Base-by-base conservation (phyloP, 768 basidiomycete genomes). In the Cyathus striatus region DNA sequence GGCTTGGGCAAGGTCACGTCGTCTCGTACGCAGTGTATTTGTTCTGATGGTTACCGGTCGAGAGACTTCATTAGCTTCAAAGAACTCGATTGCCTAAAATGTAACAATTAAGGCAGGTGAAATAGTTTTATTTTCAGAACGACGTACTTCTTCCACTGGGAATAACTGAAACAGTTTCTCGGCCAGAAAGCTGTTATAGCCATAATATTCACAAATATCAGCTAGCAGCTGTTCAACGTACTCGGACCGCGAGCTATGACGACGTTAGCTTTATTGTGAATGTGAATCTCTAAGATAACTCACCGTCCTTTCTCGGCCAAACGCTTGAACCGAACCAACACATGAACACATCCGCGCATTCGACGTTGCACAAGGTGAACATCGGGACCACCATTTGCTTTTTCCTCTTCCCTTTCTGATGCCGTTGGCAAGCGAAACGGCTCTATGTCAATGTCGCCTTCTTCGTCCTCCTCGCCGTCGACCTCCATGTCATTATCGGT, bases 41-140 rank as follows among this genome's bases (percentile, higher is more conserved):
- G 94, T 93, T 46, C 96, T 88, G 56, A 99, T 97, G 7, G 96
- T 98, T 21, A 99, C 94, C 5, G 96, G 96, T 50, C 96, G 81
- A 13, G 93, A 79, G 4, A 92, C 79, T 59, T 99, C 96, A 60
- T 97, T 97, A 9, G 96, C 86, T 63, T 97, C 96, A 57, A 98
- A 98, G 65, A 98, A 99, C 56, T 95, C 94, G 44, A 98, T 86
- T 1, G 95, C 94, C 92, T 96, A 44, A 39, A 41, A 43, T 38
- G 41, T 49, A 41, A 42, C 41, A 38, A 40, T 42, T 14, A n/a
- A 17, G 7, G n/a, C n/a, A n/a, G n/a, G n/a, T n/a, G n/a, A n/a
- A n/a, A 41, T 49, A 26, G 23, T 40, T 40, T 18, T 32, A 52
- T n/a, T n/a, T n/a, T n/a, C n/a, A n/a, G n/a, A n/a, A n/a, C n/a